A percentile compares a stretch with the other conserved stretches of the same genome.
Evolutionary conservation across 2,329 filamentous ascomycete genomes (phyloP).

Genomic region (Colletotrichum filicis): DNA sequence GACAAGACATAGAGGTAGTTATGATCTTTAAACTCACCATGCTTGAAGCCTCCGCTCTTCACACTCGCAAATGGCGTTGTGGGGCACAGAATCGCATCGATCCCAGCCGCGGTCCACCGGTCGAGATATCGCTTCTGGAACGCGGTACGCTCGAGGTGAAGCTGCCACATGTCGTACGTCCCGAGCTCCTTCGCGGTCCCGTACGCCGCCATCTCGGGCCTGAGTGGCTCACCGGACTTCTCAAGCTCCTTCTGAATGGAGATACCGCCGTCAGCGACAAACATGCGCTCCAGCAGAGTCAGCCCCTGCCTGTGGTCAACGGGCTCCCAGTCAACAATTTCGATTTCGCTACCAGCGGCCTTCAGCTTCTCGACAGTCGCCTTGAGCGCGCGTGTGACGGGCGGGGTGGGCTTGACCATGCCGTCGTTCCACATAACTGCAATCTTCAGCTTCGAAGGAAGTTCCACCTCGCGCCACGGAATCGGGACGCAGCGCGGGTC

Average conservation of each 20-base stretch:
- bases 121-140: slow-evolving; percentile 60
- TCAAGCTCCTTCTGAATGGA: slow-evolving; percentile 52
- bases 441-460: slow-evolving; percentile 59
- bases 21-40: slow-evolving; percentile 45
- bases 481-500: slow-evolving; percentile 70
- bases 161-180: slow-evolving; percentile 58
- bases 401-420: slow-evolving; percentile 73
- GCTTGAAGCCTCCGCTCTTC: slow-evolving; percentile 55
- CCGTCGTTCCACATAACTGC: slow-evolving; percentile 74
- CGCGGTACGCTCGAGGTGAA: slow-evolving; percentile 56
- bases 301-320: slow-evolving; percentile 52
- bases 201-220: slow-evolving; percentile 50
- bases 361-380: slow-evolving; percentile 54
- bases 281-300: slow-evolving; percentile 55
- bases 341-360: slow-evolving; percentile 59
- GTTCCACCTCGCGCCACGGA: slow-evolving; percentile 58
- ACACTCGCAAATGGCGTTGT: slow-evolving; percentile 57
- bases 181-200: slow-evolving; percentile 49
- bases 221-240: slow-evolving; percentile 55
- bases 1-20: background rate
- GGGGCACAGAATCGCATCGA: slow-evolving; percentile 73
- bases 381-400: slow-evolving; percentile 67
- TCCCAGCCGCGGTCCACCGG: slow-evolving; percentile 56
- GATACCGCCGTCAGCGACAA: slow-evolving; percentile 58
- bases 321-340: slow-evolving; percentile 63